These are phyloP conservation scores for Chloris gayana DNA, from an alignment of 176 grass and related monocot species.

Conservation along the genomic window DNA sequence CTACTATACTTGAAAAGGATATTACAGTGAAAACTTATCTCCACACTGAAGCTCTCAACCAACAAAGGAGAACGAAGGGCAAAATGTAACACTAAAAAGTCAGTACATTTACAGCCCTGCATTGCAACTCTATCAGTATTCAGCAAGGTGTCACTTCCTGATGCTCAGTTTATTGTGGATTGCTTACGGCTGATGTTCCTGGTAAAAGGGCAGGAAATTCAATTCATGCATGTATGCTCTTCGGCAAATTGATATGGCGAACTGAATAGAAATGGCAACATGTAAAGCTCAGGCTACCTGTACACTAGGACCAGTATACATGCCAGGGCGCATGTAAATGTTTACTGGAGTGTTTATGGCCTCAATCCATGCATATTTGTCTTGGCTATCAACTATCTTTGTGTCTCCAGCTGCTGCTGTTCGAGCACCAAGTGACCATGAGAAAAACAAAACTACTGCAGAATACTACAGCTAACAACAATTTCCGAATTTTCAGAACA, in stretches of 20 bases:
- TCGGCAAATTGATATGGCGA: not conserved
- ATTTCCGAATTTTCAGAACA: conserved; percentile 3
- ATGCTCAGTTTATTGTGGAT: not conserved
- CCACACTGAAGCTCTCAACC: not conserved
- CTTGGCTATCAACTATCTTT: conserved; percentile 21
- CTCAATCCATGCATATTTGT: conserved; percentile 67
- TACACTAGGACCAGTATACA: conserved; percentile 53
- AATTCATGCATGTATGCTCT: not conserved
- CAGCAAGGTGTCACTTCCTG: not conserved
- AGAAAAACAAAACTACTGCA: conserved; percentile 11
- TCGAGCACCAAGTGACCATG: conserved; percentile 22
- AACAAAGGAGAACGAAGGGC: not conserved
- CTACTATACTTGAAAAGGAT: not conserved
- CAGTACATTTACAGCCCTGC: not conserved
- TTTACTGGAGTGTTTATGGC: conserved; percentile 41
- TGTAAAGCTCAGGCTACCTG: conserved; percentile 45
- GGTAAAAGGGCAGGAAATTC: conserved; percentile 4
- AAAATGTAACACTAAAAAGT: conserved; percentile 4
- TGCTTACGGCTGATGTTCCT: conserved; percentile 32
- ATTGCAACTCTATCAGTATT: not conserved
- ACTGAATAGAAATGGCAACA: not conserved
- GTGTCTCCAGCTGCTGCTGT: conserved; percentile 35
- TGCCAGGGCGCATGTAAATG: conserved; percentile 61
- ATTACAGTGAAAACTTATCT: not conserved
- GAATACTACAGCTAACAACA: not conserved